phyloP scores from a whole-genome alignment of 805 yeast species.

The Candida chilensis region DNA sequence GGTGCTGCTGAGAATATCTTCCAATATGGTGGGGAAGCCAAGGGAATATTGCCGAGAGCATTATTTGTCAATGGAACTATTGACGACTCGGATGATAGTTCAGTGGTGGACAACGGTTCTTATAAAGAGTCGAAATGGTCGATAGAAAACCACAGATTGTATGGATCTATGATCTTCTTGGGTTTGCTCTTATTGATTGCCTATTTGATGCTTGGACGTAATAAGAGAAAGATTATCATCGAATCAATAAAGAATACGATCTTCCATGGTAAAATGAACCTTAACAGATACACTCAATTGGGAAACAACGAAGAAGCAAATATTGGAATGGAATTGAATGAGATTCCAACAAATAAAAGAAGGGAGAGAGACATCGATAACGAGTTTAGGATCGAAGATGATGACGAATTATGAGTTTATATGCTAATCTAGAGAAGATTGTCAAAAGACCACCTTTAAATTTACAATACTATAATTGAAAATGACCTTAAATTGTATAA shows the following conservation, averaged over 20 bases:
- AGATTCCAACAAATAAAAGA: not conserved
- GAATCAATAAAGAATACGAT: constrained; percentile 1
- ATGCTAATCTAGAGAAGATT: not conserved
- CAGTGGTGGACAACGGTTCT: constrained; percentile 15
- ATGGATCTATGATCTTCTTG: constrained; percentile 11
- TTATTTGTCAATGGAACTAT: constrained; percentile 12
- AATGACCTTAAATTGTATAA: too few species aligned
- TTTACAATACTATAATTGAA: too few species aligned
- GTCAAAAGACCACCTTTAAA: too few species aligned
- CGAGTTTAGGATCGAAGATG: not conserved
- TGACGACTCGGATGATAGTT: constrained; percentile 14
- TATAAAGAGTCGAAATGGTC: constrained; percentile 28
- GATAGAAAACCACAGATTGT: constrained; percentile 32
- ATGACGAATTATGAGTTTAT: not conserved
- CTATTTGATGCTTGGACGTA: constrained; percentile 3
- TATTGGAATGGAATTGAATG: constrained; percentile 1
- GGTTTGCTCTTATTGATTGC: constrained; percentile 2
- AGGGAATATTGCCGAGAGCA: constrained; percentile 33
- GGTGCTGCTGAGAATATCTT: constrained; percentile 38
- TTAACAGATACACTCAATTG: not conserved
- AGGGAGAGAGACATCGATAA: not conserved
- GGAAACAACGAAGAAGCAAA: not conserved
- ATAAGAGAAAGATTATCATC: constrained; percentile 2
- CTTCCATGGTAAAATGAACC: not conserved
- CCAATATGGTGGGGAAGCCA: constrained; percentile 44